Base-by-base conservation (phyloP, 305 asterid genomes). In the Fraxinus paxiana region DNA sequence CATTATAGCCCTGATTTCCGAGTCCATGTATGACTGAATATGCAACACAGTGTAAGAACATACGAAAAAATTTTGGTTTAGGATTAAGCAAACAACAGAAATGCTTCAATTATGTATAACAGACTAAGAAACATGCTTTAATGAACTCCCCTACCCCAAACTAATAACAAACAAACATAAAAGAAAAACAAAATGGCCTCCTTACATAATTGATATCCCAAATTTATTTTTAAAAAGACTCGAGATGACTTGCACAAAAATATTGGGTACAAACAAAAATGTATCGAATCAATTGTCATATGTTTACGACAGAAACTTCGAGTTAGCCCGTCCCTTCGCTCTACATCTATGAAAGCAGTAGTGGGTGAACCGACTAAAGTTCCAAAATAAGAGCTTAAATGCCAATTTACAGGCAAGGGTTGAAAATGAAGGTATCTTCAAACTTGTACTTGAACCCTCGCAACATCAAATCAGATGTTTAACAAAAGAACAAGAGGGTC, bases 1-100 rank as follows among this genome's bases (percentile, higher is more conserved):
- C 98, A 94, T 93, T 77, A 94, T 93, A 31, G 98, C 98, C 86
- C 96, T 89, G 81, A 94, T 94, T 88, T 94, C 98, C 0, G 98
- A 90, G 80, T 93, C 98, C 98, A 95, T 95, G 79, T 95, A 95
- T 17, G 97, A 83, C 98, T 95, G 97, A 61, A 85, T 78, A 77
- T 38, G 48, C 74, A 84, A 77, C 48, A 33, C 79, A 4, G 69
- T 8, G 48, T 77, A 24, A 75, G 75, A 48, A 56, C 43, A 37
- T 1, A 30, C n/a, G 8, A 28, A 41, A 41, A 41, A 4, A 6
- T 4, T 10, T 41, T 17, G 48, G 24, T 33, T 8, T 8, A 73
- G 13, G 31, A 38, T 10, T 61, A 61, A 63, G n/a, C 18, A 24
- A 22, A 18, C 41, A 15, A 4, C 18, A 3, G 51, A 8, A 17